Conservation (phyloP, 2,329 filamentous ascomycete species). For the Neurospora sp. region DNA sequence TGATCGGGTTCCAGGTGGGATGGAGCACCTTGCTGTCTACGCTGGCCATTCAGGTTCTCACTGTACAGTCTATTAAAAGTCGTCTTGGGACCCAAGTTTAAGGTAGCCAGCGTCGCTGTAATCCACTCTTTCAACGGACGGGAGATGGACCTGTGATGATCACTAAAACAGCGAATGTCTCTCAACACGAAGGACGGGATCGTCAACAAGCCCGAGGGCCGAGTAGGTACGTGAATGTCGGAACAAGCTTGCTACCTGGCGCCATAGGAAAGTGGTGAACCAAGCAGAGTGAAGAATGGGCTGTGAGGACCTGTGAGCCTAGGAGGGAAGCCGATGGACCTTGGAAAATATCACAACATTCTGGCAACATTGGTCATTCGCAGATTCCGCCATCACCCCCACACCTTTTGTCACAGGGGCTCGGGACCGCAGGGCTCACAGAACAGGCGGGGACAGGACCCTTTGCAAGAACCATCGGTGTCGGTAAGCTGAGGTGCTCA, state of each 20-base stretch:
- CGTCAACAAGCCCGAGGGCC: background rate
- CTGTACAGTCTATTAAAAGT: background rate
- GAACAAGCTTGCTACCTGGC: background rate
- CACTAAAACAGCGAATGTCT: background rate
- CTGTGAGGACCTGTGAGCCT: background rate
- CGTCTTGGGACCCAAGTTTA: background rate
- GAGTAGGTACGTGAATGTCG: background rate
- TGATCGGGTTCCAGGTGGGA: background rate
- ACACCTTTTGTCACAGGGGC: conserved; percentile 11
- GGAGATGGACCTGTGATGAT: background rate
- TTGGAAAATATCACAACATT: conserved; percentile 18
- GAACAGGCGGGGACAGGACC: background rate
- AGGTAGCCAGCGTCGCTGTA: background rate
- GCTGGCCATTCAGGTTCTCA: background rate
- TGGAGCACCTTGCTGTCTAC: background rate
- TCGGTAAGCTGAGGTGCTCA: background rate
- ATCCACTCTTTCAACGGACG: background rate
- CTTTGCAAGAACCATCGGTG: background rate
- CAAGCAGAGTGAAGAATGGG: background rate
- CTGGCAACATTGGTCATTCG: conserved; percentile 14
- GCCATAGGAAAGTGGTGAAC: background rate
- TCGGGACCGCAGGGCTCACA: background rate
- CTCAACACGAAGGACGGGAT: background rate
- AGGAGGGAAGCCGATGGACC: background rate
- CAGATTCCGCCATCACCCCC: conserved; percentile 13